Base-by-base conservation (phyloP, 495 filamentous ascomycete species). In the Lasiosphaeris hirsuta region DNA sequence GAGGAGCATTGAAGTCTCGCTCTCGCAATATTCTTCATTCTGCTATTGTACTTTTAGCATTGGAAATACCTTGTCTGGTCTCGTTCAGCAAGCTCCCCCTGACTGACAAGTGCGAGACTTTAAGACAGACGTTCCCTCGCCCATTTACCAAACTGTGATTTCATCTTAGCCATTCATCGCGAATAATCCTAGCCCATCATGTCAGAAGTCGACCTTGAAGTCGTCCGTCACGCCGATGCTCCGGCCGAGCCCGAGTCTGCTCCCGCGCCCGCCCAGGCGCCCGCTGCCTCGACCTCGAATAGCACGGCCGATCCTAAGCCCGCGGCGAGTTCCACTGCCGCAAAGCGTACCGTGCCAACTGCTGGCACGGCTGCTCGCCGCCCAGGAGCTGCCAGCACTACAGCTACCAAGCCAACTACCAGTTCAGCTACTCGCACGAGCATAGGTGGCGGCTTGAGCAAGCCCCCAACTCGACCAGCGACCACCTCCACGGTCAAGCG, bases 201-300 rank as follows among this genome's bases (percentile, higher is more conserved):
- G 75, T 77, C 76, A 57, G 76, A 78, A 63, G 68, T 59, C 60
- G 75, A 77, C 35, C 65, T 71, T 58, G 74, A 76, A 44, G 71
- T 69, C 53, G 69, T 66, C 64, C 69, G 73, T 63, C 72, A 70
- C 47, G 63, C 66, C 11, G 72, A 72, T 54, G 74, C 69, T 48
- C 50, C 63, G 8, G 56, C 72, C 63, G 18, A 64, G 58, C 35
- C 69, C 38, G 69, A 70, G 47, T 61, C 62, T 15, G 62, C 61
- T n/a, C 52, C 59, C 23, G 19, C 56, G 10, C 37, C 57, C 34
- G 38, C 59, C 36, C 54, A 40, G 54, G 51, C 37, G 50, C 67
- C 60, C 58, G 59, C 53, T 30, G 37, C 62, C 10, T 57, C 73
- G 23, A 56, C 64, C 49, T 63, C 68, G 19, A 70, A 69, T 43